phyloP scores from a whole-genome alignment of 2,329 filamentous ascomycete genomes.

The Aspergillus latus region DNA sequence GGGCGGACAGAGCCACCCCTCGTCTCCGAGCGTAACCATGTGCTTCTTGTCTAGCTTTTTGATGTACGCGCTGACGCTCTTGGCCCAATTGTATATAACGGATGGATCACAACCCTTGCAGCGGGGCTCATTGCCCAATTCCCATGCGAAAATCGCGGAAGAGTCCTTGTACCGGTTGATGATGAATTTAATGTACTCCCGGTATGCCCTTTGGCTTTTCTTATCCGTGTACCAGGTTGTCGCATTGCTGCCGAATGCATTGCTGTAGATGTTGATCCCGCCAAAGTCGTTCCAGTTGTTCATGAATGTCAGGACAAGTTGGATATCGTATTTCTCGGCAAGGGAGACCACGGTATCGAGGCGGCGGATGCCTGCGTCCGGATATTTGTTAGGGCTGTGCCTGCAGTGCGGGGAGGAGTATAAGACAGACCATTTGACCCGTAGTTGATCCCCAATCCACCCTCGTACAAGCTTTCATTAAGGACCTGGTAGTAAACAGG shows the following conservation, averaged over 20 bases:
- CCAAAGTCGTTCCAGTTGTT: constrained; percentile 70
- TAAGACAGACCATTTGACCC: constrained; percentile 2
- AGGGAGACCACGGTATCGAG: constrained; percentile 63
- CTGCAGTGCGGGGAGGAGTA: not conserved
- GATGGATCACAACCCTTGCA: constrained; percentile 61
- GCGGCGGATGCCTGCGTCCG: constrained; percentile 41
- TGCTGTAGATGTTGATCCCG: constrained; percentile 59
- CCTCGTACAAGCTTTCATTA: constrained; percentile 6
- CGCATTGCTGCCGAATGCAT: constrained; percentile 53
- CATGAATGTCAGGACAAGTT: constrained; percentile 57
- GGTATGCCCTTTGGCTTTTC: constrained; percentile 57
- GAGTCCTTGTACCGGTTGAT: constrained; percentile 61
- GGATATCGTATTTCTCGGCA: constrained; percentile 60
- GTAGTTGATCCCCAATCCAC: constrained; percentile 9
- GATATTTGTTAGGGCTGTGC: no score
- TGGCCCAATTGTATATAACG: constrained; percentile 62
- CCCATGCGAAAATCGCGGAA: constrained; percentile 64
- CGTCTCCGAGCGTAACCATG: constrained; percentile 64
- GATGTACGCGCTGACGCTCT: constrained; percentile 24
- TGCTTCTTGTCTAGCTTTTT: constrained; percentile 60
- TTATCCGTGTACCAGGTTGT: constrained; percentile 58
- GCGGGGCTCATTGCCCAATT: constrained; percentile 66
- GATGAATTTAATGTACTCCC: constrained; percentile 59
- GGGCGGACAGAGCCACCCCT: constrained; percentile 49
- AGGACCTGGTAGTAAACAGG: constrained; percentile 7